These are phyloP conservation scores for Rhizopogon rudus DNA, from an alignment of 768 basidiomycete genomes.

Conservation along the genomic window DNA sequence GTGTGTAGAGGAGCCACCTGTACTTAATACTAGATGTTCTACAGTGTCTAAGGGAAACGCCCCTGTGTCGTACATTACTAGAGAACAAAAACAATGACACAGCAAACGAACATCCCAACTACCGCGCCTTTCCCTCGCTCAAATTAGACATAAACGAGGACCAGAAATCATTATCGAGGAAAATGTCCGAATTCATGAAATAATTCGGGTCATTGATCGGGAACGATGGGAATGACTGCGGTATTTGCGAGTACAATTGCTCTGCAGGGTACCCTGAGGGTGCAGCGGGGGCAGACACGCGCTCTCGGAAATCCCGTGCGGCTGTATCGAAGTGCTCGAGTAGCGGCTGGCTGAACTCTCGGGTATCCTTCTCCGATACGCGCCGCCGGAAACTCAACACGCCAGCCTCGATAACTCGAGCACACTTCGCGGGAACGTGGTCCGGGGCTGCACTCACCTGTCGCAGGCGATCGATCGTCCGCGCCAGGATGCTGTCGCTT, in stretches of 20 bases:
- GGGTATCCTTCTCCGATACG: slow-evolving; percentile 18
- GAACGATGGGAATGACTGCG: slow-evolving; percentile 16
- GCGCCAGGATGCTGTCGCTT: slow-evolving; percentile 32
- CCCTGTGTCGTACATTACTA: neutral
- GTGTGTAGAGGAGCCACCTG: neutral
- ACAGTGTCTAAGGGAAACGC: neutral
- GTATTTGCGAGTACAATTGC: slow-evolving; percentile 11
- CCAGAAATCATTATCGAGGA: slow-evolving; percentile 41
- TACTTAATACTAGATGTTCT: too few relatives aligned
- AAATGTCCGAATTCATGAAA: slow-evolving; percentile 32
- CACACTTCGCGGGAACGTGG: slow-evolving; percentile 36
- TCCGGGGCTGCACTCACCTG: slow-evolving; percentile 33
- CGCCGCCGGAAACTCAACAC: slow-evolving; percentile 26
- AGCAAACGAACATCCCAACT: neutral
- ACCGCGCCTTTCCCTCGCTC: slow-evolving; percentile 15
- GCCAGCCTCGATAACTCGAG: slow-evolving; percentile 34
- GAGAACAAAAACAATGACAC: neutral
- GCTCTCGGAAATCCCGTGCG: slow-evolving; percentile 12
- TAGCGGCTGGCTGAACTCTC: slow-evolving; percentile 14
- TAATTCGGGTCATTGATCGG: slow-evolving; percentile 24
- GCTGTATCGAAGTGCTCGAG: slow-evolving; percentile 16
- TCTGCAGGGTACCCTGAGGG: slow-evolving; percentile 1
- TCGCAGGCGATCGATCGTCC: slow-evolving; percentile 29
- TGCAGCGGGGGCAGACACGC: slow-evolving; percentile 5
- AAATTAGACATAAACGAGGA: slow-evolving; percentile 35